A percentile compares a stretch with the other conserved stretches of the same genome.
Evolutionary conservation across 2,329 filamentous ascomycete genomes (phyloP).

Genomic region (Aspergillus sp.): DNA sequence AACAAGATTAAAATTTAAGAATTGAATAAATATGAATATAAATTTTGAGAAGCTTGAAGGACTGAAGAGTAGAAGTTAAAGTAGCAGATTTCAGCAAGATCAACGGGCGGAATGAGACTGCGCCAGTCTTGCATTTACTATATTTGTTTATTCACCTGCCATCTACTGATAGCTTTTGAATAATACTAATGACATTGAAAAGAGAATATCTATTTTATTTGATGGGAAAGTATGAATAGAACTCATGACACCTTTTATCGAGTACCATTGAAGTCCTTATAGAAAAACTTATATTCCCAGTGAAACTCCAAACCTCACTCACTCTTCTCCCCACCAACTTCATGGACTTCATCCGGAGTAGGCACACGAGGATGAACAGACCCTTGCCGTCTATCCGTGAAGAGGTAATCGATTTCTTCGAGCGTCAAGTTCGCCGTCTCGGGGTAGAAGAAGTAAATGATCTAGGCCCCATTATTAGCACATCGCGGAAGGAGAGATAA

Average conservation of each 20-base stretch:
- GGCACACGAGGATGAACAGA: background rate
- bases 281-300: no score
- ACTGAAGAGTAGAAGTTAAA: no score
- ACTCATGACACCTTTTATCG: no score
- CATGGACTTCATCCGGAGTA: no score
- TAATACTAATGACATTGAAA: constrained; percentile 5
- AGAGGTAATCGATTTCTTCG: constrained; percentile 42
- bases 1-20: no score
- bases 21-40: no score
- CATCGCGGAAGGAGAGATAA: background rate
- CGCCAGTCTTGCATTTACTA: background rate
- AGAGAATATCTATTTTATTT: constrained; percentile 7
- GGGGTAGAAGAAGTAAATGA: constrained; percentile 45
- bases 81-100: no score
- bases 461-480: background rate
- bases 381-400: constrained; percentile 13
- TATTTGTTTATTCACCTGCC: constrained; percentile 9
- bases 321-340: no score
- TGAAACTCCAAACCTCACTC: no score
- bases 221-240: background rate
- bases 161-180: constrained; percentile 3
- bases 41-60: no score
- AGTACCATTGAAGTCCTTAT: no score
- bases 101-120: no score
- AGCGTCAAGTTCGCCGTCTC: constrained; percentile 39